A percentile compares a stretch with the other conserved stretches of the same genome.
Evolutionary conservation across 2,329 filamentous ascomycete species (phyloP).

Genomic region (Verticillium nonalfalfae): DNA sequence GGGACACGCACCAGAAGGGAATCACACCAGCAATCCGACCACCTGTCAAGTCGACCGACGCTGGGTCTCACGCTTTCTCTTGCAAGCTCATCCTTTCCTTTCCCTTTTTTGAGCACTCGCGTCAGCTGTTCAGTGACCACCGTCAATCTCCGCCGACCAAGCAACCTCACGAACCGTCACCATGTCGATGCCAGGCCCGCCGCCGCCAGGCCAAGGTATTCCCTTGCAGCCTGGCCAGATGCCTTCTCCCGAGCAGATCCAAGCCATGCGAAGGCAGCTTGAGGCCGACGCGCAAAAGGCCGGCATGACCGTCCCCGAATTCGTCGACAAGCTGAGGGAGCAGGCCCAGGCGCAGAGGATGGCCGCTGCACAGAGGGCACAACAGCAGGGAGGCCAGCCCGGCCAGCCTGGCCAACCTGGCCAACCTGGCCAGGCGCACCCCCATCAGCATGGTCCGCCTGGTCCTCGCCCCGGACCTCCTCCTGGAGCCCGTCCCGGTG

Average conservation of each 20-base stretch:
- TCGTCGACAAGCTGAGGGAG: constrained; percentile 63
- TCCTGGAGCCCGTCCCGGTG: constrained; percentile 20
- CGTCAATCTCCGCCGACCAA: not conserved
- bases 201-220: constrained; percentile 20
- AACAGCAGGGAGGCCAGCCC: constrained; percentile 23
- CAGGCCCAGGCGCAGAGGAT: constrained; percentile 47
- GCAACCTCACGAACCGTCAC: not conserved
- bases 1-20: not conserved
- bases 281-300: constrained; percentile 76
- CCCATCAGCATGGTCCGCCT: constrained; percentile 19
- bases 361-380: constrained; percentile 14
- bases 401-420: constrained; percentile 1
- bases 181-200: constrained; percentile 17
- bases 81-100: not conserved
- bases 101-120: not conserved
- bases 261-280: constrained; percentile 75
- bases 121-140: not conserved
- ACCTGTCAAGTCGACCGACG: not conserved
- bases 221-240: constrained; percentile 28
- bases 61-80: not conserved
- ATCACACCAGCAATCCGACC: not conserved
- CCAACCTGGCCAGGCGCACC: constrained; percentile 21
- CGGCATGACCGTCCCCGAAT: constrained; percentile 80
- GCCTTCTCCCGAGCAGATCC: constrained; percentile 80
- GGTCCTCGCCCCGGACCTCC: constrained; percentile 19